Base-by-base conservation (phyloP, 352 stramenopile genomes). In the Pythium oligandrum region DNA sequence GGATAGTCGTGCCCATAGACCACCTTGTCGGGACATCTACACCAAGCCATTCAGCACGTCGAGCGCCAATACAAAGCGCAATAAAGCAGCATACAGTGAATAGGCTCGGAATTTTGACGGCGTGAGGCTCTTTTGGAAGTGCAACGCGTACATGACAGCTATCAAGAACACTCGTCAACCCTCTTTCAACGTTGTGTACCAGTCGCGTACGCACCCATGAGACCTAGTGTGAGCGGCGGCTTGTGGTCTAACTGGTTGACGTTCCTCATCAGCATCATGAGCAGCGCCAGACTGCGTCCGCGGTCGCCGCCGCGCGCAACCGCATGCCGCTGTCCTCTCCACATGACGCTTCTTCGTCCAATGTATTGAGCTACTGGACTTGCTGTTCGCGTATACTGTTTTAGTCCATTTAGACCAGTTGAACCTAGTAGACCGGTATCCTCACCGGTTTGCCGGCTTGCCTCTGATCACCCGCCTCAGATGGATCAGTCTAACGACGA, bases 21-120 rank as follows among this genome's bases (percentile, higher is more conserved):
- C 17, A 90, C 66, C 57, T 71, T 64, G 34, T 80, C 71, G 2
- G 83, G 82, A 59, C 86, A 96, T 47, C 84, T 96, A 56, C n/a
- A 57, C n/a, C n/a, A n/a, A n/a, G n/a, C n/a, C n/a, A n/a, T n/a
- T n/a, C n/a, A n/a, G n/a, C n/a, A n/a, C n/a, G n/a, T n/a, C n/a
- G 38, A 42, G 38, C 11, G 38, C 38, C 35, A 48, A 3, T 7
- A 5, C n/a, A 4, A 31, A 34, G 34, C 8, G 10, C 44, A 10
- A n/a, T 6, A 10, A 42, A 40, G 1, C 40, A 33, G 40, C 44
- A 42, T 55, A 90, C 79, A 90, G 58, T 31, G 74, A 78, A 35
- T 71, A 83, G 0, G 64, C 51, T 34, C 63, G 65, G 33, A 86
- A 61, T 30, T 71, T 35, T 4, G 40, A 56, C 10, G 75, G 68